Conservation (phyloP, 106 monocot species). For the Posidonia australis region DNA sequence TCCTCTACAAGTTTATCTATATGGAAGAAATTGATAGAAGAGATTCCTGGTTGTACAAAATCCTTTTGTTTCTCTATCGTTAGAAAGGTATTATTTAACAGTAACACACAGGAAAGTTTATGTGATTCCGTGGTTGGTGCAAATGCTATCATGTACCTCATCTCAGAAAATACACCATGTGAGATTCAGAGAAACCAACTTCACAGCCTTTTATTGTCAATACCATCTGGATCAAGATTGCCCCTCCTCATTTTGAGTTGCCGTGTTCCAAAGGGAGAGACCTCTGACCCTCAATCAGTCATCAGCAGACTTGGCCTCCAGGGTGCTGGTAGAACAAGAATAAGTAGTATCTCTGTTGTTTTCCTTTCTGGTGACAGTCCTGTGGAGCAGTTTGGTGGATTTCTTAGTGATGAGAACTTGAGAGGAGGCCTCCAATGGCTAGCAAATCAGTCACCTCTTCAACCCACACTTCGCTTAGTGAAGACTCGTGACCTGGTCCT, state of each 20-base stretch:
- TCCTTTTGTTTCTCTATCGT: constrained; percentile 49
- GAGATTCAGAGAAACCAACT: constrained; percentile 53
- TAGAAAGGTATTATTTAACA: constrained; percentile 23
- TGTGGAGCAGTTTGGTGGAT: constrained; percentile 12
- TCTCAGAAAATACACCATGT: constrained; percentile 53
- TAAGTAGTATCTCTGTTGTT: constrained; percentile 32
- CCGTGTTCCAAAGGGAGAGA: constrained; percentile 13
- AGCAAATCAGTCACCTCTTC: constrained; percentile 44
- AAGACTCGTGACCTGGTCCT: constrained; percentile 42
- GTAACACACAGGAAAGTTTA: constrained; percentile 11
- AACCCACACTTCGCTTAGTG: constrained; percentile 37
- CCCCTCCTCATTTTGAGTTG: constrained; percentile 54
- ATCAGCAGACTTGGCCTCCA: constrained; percentile 41
- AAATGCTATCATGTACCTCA: constrained; percentile 48
- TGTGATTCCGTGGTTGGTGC: constrained; percentile 32
- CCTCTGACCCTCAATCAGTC: constrained; percentile 20
- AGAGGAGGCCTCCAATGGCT: constrained; percentile 68
- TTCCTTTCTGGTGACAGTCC: constrained; percentile 19
- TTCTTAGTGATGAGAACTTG: constrained; percentile 58
- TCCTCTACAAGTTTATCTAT: constrained; percentile 43
- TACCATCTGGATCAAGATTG: constrained; percentile 56
- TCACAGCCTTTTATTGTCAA: constrained; percentile 29
- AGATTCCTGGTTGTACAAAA: constrained; percentile 1
- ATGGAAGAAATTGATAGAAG: constrained; percentile 38
- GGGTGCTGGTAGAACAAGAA: constrained; percentile 29